These are phyloP conservation scores for Zelopaecilomyces penicillatus DNA, from an alignment of 2,329 filamentous ascomycete species.

Conservation along the genomic window DNA sequence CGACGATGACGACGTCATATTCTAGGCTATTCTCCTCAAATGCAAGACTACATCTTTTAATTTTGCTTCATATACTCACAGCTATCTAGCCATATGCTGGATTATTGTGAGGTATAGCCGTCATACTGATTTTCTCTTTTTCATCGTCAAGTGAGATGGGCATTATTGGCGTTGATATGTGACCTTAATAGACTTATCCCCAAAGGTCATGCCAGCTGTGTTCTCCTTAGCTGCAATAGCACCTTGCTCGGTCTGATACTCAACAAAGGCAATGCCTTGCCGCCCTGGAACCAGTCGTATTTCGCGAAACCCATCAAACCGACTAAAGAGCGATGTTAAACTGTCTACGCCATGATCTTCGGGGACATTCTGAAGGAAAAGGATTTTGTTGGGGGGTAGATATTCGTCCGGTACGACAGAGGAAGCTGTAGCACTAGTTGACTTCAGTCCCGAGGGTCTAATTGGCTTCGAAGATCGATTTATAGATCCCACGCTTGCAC, in stretches of 20 bases:
- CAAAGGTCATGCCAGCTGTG: slow-evolving; percentile 74
- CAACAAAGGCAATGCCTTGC: slow-evolving; percentile 87
- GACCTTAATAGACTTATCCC: slow-evolving; percentile 76
- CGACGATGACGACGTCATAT: slow-evolving; percentile 81
- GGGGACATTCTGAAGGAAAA: slow-evolving; percentile 88
- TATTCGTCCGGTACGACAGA: slow-evolving; percentile 93
- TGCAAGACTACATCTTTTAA: too few species aligned
- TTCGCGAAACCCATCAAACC: slow-evolving; percentile 91
- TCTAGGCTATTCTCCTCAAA: too few species aligned
- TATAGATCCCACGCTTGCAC: slow-evolving; percentile 36
- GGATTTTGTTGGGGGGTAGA: slow-evolving; percentile 90
- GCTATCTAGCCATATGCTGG: too few species aligned
- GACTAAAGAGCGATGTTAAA: slow-evolving; percentile 71
- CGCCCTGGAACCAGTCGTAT: slow-evolving; percentile 81
- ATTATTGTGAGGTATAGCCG: too few species aligned
- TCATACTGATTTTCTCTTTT: background rate
- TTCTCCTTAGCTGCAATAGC: slow-evolving; percentile 93
- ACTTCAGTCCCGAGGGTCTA: slow-evolving; percentile 58
- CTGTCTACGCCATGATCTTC: slow-evolving; percentile 76
- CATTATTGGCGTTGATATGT: slow-evolving; percentile 94
- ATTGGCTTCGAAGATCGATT: slow-evolving; percentile 59
- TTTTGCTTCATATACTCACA: too few species aligned
- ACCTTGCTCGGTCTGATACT: slow-evolving; percentile 84
- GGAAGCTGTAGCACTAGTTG: slow-evolving; percentile 57
- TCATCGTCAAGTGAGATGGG: too few species aligned